Conservation (phyloP, 495 filamentous ascomycete species). For the Hypoxylon subgilvum region DNA sequence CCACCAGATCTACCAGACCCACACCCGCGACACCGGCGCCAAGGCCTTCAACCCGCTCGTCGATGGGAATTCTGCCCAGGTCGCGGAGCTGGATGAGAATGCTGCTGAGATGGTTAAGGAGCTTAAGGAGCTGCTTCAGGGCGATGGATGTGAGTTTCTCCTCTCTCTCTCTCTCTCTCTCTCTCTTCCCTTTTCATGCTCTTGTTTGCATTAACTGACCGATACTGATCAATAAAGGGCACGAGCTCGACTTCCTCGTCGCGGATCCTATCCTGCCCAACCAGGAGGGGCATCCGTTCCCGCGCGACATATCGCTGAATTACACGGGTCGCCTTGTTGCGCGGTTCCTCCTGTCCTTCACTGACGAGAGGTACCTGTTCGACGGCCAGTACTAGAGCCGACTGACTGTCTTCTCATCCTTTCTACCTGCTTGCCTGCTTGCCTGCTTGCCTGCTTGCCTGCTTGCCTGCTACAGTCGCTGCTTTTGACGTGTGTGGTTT, state of each 20-base stretch:
- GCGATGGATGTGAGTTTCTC: slow-evolving; percentile 47
- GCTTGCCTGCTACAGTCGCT: too few species aligned
- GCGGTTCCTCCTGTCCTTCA: slow-evolving; percentile 59
- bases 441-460: too few species aligned
- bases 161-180: not conserved
- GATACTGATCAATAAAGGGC: slow-evolving; percentile 38
- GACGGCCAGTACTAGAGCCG: slow-evolving; percentile 34
- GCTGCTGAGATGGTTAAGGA: slow-evolving; percentile 51
- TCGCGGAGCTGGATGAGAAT: slow-evolving; percentile 46
- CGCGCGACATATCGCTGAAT: slow-evolving; percentile 51
- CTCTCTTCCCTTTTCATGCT: not conserved
- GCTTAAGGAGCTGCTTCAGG: slow-evolving; percentile 48
- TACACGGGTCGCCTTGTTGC: slow-evolving; percentile 56
- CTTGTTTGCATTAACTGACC: slow-evolving; percentile 30
- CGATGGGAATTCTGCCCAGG: slow-evolving; percentile 42
- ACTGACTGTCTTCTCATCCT: not conserved
- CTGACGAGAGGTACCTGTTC: slow-evolving; percentile 49
- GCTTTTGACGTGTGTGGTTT: not conserved
- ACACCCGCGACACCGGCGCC: slow-evolving; percentile 48
- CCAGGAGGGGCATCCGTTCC: slow-evolving; percentile 50
- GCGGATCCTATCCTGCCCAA: slow-evolving; percentile 52
- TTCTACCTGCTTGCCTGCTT: too few species aligned
- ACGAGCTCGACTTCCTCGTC: slow-evolving; percentile 55
- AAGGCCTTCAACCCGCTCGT: slow-evolving; percentile 55
- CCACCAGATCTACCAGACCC: slow-evolving; percentile 60